phyloP scores from a whole-genome alignment of 164 flowering plant genomes.

The Malania oleifera region DNA sequence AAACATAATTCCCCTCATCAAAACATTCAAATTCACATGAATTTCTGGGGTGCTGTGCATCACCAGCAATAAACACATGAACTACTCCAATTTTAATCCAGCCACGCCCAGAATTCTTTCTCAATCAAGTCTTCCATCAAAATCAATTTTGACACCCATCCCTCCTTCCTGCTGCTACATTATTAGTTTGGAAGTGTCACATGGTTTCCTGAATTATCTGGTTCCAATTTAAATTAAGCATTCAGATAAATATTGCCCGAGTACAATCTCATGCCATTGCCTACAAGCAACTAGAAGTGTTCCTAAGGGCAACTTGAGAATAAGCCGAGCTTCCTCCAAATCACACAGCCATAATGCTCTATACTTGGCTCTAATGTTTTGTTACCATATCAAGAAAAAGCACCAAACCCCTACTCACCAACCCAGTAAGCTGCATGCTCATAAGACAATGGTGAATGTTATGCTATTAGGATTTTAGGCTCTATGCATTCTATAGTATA shows the following conservation, averaged over 20 bases:
- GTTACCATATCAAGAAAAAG: slow-evolving; percentile 39
- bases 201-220: slow-evolving; percentile 53
- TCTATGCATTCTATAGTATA: slow-evolving; percentile 26
- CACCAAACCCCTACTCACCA: slow-evolving; percentile 46
- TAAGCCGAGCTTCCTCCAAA: slow-evolving; percentile 37
- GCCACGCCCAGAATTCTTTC: slow-evolving; percentile 59
- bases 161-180: slow-evolving; percentile 53
- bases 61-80: slow-evolving; percentile 50
- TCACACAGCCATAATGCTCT: slow-evolving; percentile 60
- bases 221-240: slow-evolving; percentile 38
- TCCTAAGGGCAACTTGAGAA: slow-evolving; percentile 39
- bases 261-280: slow-evolving; percentile 29
- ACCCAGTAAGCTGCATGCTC: slow-evolving; percentile 57
- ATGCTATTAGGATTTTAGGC: slow-evolving; percentile 60
- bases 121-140: slow-evolving; percentile 45
- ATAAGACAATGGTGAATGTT: slow-evolving; percentile 48
- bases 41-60: slow-evolving; percentile 40
- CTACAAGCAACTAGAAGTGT: slow-evolving; percentile 48
- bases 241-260: slow-evolving; percentile 37
- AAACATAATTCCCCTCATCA: slow-evolving; percentile 32
- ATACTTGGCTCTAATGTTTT: slow-evolving; percentile 34
- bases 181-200: slow-evolving; percentile 51
- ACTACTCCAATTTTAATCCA: slow-evolving; percentile 56
- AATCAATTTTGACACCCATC: slow-evolving; percentile 27
- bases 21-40: slow-evolving; percentile 23